Evolutionary conservation across 129 eudicot species (phyloP), one percentile per base, ranked within the genome.

Genomic region (Arctium minus): DNA sequence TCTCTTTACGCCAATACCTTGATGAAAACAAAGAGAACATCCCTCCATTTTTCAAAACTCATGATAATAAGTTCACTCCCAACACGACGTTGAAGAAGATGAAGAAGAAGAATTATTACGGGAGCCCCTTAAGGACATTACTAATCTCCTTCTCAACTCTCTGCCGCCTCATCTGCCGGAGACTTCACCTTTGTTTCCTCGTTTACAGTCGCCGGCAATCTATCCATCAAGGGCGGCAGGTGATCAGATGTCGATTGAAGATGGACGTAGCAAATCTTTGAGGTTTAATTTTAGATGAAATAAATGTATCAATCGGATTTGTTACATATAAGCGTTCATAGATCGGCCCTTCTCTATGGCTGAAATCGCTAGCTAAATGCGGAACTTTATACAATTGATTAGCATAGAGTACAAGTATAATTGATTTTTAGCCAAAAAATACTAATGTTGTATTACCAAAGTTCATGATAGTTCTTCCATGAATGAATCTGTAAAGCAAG

Each of bases 21-120:
- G 75, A 79, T 42, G 67, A 79, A 30, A 30, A 79, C 32, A 79
- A 79, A 79, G 82, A 79, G 67, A 79, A 79, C 75, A 68, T 79
- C n/a, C 82, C 75, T 69, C 82, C 76, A 46, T 69, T 44, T 29
- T 31, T 42, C 67, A 79, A 68, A 76, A 48, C 44, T 46, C n/a
- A 8, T 36, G 40, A 75, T 10, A 12, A 38, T 78, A 78, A 78
- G 82, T 76, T 79, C 82, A 22, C 40, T 3, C 4, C 35, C 31
- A 67, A 39, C 31, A 29, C 18, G 37, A 77, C 10, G 1, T n/a
- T 13, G 80, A 48, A 56, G 81, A 77, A 60, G 81, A 77, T 38
- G 29, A 78, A 56, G 80, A 53, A 53, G 48, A 77, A 18, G 9
- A 77, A 10, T 7, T 31, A 60, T 36, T 17, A 79, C 40, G 82